Evolutionary conservation across 768 basidiomycete species (phyloP).

Genomic region (Leccinum uliginosum): DNA sequence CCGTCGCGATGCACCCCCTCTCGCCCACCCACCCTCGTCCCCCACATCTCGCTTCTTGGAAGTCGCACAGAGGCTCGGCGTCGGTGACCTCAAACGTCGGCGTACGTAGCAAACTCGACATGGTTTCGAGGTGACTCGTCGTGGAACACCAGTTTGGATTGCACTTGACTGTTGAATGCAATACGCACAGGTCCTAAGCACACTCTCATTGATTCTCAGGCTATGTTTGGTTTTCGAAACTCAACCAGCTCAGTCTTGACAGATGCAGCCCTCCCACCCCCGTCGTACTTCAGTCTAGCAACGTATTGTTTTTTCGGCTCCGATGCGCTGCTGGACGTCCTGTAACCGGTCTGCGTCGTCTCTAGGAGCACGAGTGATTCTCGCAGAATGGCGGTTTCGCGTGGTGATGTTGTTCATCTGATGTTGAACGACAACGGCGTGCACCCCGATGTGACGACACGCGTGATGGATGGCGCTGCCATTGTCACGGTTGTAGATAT

Average conservation of each 20-base stretch:
- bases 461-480: too few relatives aligned
- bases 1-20: too few relatives aligned
- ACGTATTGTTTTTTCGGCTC: conserved; percentile 37
- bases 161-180: conserved; percentile 22
- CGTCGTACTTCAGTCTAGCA: conserved; percentile 16
- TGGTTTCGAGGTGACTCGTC: conserved; percentile 42
- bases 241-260: conserved; percentile 16
- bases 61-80: conserved; percentile 22
- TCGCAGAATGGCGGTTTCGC: neutral
- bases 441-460: too few relatives aligned
- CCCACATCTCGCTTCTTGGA: too few relatives aligned
- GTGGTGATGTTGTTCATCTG: too few relatives aligned
- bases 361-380: neutral
- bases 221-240: conserved; percentile 9
- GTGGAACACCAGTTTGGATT: conserved; percentile 20
- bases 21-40: too few relatives aligned
- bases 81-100: conserved; percentile 48
- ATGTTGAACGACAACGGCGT: too few relatives aligned
- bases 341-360: conserved; percentile 17
- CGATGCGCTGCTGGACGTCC: conserved; percentile 15
- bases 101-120: conserved; percentile 48
- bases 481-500: too few relatives aligned
- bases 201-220: conserved; percentile 7
- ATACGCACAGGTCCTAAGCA: conserved; percentile 38
- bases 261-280: conserved; percentile 23